Percentiles rank a stretch among this genome's conserved stretches.
phyloP scores from a whole-genome alignment of 2,329 filamentous ascomycete species.

The Triangularia setosa region DNA sequence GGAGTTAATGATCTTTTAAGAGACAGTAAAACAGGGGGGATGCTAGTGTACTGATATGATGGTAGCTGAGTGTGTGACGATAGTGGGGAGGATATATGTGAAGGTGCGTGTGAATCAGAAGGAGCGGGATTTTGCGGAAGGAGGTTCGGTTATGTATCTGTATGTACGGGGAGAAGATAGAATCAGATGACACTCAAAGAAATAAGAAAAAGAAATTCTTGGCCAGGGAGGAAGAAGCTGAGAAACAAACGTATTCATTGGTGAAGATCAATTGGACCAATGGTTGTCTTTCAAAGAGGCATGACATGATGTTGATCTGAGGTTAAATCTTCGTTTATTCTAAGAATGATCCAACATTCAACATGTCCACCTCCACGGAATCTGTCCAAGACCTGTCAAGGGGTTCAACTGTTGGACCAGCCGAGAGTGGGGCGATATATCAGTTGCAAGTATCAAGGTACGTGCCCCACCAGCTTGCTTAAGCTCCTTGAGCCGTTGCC shows the following conservation, averaged over 20 bases:
- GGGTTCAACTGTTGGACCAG: neutral
- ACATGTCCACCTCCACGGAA: neutral
- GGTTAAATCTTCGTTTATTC: neutral
- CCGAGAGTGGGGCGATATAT: neutral
- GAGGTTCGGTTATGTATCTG: neutral
- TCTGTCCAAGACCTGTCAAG: neutral
- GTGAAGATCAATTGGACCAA: neutral
- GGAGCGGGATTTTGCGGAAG: neutral
- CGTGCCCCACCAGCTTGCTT: neutral
- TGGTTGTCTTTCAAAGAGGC: neutral
- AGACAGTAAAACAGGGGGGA: neutral
- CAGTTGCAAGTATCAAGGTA: neutral
- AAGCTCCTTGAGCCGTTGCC: neutral
- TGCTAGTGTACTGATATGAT: neutral
- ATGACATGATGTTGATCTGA: neutral
- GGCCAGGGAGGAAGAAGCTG: neutral
- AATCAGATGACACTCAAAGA: neutral
- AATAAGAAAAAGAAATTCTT: neutral
- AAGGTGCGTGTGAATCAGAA: neutral
- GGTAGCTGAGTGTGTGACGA: neutral
- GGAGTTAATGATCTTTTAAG: neutral
- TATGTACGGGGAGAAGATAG: neutral
- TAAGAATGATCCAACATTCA: neutral
- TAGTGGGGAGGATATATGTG: neutral
- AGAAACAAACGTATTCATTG: neutral